Conservation (phyloP, 495 filamentous ascomycete species). For the Penicillium simplicissimum region DNA sequence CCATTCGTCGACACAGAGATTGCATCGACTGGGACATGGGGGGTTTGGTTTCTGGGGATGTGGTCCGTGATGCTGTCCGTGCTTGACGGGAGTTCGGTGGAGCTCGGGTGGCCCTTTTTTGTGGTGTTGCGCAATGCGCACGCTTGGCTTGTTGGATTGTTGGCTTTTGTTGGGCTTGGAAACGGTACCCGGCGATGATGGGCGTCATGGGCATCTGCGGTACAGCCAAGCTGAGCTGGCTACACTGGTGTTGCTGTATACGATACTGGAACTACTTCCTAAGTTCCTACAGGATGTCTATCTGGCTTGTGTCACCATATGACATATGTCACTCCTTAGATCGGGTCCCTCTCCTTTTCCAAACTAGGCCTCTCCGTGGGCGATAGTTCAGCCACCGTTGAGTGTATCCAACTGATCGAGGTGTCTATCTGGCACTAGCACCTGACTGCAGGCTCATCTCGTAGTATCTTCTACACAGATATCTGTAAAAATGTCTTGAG, state of each 20-base stretch:
- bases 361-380: not conserved
- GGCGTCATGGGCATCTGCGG: not conserved
- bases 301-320: not conserved
- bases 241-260: not conserved
- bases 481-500: not conserved
- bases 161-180: not conserved
- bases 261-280: not conserved
- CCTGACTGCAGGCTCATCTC: not conserved
- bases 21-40: constrained; percentile 4
- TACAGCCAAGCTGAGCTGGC: not conserved
- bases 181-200: not conserved
- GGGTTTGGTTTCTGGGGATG: constrained; percentile 18
- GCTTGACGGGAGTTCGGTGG: constrained; percentile 21
- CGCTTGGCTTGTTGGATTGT: not conserved
- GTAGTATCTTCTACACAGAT: no score
- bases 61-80: constrained; percentile 38
- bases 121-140: not conserved
- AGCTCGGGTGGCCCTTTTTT: constrained; percentile 6
- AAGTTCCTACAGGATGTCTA: not conserved
- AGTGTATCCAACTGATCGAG: not conserved
- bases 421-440: not conserved
- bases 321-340: not conserved
- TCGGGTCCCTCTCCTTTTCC: not conserved
- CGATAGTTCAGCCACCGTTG: not conserved
- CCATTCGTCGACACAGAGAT: constrained; percentile 1